These are phyloP conservation scores for Echinosophora koreensis DNA, from an alignment of 306 rosid genomes.

Conservation along the genomic window DNA sequence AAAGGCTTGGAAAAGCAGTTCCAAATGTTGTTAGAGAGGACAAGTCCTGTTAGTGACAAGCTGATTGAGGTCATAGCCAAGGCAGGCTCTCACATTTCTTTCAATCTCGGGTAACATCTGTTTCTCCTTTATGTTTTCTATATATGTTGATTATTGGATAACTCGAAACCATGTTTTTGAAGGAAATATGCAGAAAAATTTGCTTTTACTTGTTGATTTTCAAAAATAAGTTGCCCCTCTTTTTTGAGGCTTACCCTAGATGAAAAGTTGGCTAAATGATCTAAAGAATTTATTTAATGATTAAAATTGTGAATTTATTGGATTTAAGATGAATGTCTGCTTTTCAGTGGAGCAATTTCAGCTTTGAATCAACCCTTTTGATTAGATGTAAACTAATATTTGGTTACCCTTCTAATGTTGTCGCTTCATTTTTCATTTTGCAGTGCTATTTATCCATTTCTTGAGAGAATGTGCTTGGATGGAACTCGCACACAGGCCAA, in stretches of 20 bases:
- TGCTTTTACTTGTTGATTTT: slow-evolving; percentile 9
- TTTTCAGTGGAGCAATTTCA: slow-evolving; percentile 28
- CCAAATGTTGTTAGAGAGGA: slow-evolving; percentile 65
- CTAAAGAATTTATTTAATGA: not conserved
- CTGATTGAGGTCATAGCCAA: slow-evolving; percentile 77
- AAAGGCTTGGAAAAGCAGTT: slow-evolving; percentile 76
- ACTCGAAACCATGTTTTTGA: slow-evolving; percentile 29
- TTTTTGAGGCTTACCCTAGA: slow-evolving; percentile 20
- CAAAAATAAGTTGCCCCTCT: not conserved
- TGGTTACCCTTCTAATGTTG: slow-evolving; percentile 32
- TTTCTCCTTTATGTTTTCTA: slow-evolving; percentile 26
- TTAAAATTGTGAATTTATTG: not conserved
- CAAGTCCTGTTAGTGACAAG: slow-evolving; percentile 60
- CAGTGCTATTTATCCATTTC: slow-evolving; percentile 79
- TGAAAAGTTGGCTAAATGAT: slow-evolving; percentile 22
- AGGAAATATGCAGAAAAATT: slow-evolving; percentile 17
- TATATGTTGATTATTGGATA: not conserved
- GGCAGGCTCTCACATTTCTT: slow-evolving; percentile 68
- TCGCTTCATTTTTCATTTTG: slow-evolving; percentile 36
- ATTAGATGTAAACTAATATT: slow-evolving; percentile 21
- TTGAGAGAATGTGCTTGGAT: slow-evolving; percentile 67
- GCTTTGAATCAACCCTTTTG: slow-evolving; percentile 9
- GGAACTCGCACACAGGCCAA: slow-evolving; percentile 90
- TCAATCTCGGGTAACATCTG: slow-evolving; percentile 69
- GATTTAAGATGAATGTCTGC: slow-evolving; percentile 3